These are phyloP conservation scores for Sideroxylon spinosum DNA, from an alignment of 179 eudicot species.

Conservation along the genomic window DNA sequence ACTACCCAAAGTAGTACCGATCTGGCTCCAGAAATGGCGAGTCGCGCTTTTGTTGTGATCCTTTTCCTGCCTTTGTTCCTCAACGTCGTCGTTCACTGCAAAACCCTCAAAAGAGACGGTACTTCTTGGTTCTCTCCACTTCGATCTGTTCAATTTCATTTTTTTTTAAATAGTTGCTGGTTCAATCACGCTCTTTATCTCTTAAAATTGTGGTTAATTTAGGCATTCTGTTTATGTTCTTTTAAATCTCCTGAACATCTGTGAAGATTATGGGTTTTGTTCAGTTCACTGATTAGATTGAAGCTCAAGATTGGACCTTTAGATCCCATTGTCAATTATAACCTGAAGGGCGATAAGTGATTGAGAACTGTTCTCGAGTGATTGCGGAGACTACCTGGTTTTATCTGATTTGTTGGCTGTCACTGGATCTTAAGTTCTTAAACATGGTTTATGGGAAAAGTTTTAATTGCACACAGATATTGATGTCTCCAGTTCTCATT, in stretches of 20 bases:
- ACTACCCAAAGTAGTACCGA: neutral
- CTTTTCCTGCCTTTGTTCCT: conserved; percentile 37
- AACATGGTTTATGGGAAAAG: neutral
- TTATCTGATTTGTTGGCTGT: too few relatives aligned
- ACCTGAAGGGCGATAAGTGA: neutral
- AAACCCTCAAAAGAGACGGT: conserved; percentile 92
- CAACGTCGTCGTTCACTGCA: conserved; percentile 39
- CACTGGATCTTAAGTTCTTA: neutral
- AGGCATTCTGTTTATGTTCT: too few relatives aligned
- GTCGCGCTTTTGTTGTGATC: conserved; percentile 20
- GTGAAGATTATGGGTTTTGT: neutral
- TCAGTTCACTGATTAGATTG: neutral
- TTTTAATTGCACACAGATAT: too few relatives aligned
- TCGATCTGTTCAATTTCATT: neutral
- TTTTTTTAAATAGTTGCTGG: neutral
- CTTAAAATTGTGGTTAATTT: neutral
- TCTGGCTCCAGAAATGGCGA: conserved; percentile 25
- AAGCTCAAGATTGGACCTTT: neutral
- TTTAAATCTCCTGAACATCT: neutral
- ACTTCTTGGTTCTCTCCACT: conserved; percentile 4
- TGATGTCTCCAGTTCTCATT: too few relatives aligned
- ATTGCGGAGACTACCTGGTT: too few relatives aligned
- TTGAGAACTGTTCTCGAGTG: neutral
- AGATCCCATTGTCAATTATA: neutral
- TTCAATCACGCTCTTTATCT: neutral